Percentiles rank a stretch among this genome's conserved stretches.
phyloP scores from a whole-genome alignment of 2,329 filamentous ascomycete genomes.

The Paramyrothecium roridum region DNA sequence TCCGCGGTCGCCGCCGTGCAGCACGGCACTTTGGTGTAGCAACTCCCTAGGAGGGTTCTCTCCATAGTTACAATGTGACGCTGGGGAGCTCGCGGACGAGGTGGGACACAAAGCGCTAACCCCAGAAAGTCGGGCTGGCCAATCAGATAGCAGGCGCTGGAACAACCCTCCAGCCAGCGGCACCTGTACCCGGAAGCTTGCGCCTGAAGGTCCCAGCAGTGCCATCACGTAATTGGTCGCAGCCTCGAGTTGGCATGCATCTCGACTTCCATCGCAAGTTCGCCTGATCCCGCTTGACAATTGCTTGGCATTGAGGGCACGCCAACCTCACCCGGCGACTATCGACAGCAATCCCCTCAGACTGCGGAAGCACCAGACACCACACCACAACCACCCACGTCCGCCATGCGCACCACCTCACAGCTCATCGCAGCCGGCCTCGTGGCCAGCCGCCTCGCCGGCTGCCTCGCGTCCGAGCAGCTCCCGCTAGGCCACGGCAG shows the following conservation, averaged over 20 bases:
- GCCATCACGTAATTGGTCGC: not conserved
- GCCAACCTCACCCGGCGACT: not conserved
- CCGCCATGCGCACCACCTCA: slow-evolving; percentile 9
- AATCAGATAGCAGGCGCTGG: too few species aligned
- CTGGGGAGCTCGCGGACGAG: too few species aligned
- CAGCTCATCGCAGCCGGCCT: slow-evolving; percentile 16
- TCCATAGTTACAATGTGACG: too few species aligned
- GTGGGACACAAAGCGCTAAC: too few species aligned
- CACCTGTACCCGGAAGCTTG: too few species aligned
- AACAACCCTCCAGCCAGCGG: too few species aligned
- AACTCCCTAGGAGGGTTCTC: not conserved
- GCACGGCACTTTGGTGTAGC: not conserved
- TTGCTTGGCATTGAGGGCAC: not conserved
- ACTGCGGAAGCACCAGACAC: too few species aligned
- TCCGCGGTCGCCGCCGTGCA: not conserved
- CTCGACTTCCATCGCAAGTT: not conserved
- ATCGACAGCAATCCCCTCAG: too few species aligned
- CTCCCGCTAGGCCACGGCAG: slow-evolving; percentile 15
- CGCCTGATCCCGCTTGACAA: not conserved
- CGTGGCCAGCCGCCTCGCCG: slow-evolving; percentile 28
- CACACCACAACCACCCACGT: too few species aligned
- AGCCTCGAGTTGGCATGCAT: not conserved
- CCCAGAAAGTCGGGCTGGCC: too few species aligned
- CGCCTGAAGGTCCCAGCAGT: too few species aligned
- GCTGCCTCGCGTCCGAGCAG: slow-evolving; percentile 5